A percentile compares a stretch with the other conserved stretches of the same genome.
Evolutionary conservation across 2,329 filamentous ascomycete species (phyloP).

Genomic region (Alternaria metachromatica): DNA sequence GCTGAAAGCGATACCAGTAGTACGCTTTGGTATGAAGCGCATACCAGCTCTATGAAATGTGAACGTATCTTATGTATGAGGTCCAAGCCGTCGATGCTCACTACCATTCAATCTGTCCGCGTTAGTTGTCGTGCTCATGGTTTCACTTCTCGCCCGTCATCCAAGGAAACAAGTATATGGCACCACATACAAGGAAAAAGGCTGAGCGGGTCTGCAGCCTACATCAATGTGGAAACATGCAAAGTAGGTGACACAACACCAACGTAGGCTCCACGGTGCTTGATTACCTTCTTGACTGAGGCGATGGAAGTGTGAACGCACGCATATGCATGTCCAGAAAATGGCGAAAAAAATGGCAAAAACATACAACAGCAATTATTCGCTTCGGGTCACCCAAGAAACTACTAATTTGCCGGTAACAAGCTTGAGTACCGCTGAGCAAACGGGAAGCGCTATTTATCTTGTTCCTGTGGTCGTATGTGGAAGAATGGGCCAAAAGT

Average conservation of each 20-base stretch:
- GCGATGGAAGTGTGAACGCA: neutral
- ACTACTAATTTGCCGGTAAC: slow-evolving; percentile 4
- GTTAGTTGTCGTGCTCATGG: neutral
- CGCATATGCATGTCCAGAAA: neutral
- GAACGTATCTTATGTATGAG: neutral
- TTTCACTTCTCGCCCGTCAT: neutral
- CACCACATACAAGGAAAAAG: neutral
- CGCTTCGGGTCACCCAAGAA: slow-evolving; percentile 1
- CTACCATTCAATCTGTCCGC: no score
- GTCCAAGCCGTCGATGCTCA: neutral
- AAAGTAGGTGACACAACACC: neutral
- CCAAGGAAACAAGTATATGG: neutral
- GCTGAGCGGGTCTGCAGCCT: neutral
- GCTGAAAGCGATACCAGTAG: neutral
- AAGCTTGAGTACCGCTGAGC: neutral
- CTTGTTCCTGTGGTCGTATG: slow-evolving; percentile 4
- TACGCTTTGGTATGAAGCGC: neutral
- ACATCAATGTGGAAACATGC: neutral
- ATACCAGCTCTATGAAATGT: neutral
- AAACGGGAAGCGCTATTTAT: no score
- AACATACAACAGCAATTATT: slow-evolving; percentile 12
- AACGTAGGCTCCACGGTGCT: neutral
- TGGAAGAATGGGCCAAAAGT: neutral
- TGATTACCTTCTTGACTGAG: neutral
- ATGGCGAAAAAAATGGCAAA: neutral